Conservation (phyloP, 1,284 basidiomycete genomes). For the Meripilus lineatus region DNA sequence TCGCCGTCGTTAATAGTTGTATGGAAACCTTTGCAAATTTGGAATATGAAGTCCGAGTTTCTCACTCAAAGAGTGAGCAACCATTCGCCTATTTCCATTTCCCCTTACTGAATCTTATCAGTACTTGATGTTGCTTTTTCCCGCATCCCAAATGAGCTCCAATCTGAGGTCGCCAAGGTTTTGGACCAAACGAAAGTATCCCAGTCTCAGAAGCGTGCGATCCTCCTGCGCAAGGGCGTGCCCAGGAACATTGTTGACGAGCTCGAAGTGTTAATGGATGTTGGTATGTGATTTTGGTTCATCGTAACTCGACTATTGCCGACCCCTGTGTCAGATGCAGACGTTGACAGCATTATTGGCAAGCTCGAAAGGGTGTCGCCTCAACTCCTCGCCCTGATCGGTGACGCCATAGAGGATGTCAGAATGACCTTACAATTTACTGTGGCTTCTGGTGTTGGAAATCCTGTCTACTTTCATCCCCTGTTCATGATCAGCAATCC, state of each 20-base stretch:
- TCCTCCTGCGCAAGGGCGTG: slow-evolving; percentile 62
- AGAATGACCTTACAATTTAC: slow-evolving; percentile 63
- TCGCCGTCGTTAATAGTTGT: slow-evolving; percentile 61
- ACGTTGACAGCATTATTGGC: slow-evolving; percentile 50
- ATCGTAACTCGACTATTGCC: neutral
- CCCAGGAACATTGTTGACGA: slow-evolving; percentile 61
- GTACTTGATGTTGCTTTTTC: slow-evolving; percentile 62
- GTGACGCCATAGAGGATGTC: slow-evolving; percentile 54
- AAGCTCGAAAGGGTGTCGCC: slow-evolving; percentile 62
- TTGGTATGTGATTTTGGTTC: slow-evolving; percentile 35
- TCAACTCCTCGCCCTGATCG: slow-evolving; percentile 40
- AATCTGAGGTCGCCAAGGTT: slow-evolving; percentile 52
- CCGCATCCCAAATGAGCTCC: slow-evolving; percentile 51
- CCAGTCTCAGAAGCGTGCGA: slow-evolving; percentile 60
- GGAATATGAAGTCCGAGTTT: slow-evolving; percentile 67
- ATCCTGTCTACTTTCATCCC: slow-evolving; percentile 64
- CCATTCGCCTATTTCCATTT: neutral
- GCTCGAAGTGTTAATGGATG: slow-evolving; percentile 61
- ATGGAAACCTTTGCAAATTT: slow-evolving; percentile 69
- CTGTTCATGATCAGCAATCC: slow-evolving; percentile 59
- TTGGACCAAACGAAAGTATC: slow-evolving; percentile 60
- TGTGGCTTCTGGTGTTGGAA: slow-evolving; percentile 54
- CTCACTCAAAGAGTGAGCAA: slow-evolving; percentile 64
- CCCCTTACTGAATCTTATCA: slow-evolving; percentile 24
- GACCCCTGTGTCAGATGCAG: slow-evolving; percentile 41